phyloP scores from a whole-genome alignment of 2,329 filamentous ascomycete species.

The Exophiala xenobiotica region DNA sequence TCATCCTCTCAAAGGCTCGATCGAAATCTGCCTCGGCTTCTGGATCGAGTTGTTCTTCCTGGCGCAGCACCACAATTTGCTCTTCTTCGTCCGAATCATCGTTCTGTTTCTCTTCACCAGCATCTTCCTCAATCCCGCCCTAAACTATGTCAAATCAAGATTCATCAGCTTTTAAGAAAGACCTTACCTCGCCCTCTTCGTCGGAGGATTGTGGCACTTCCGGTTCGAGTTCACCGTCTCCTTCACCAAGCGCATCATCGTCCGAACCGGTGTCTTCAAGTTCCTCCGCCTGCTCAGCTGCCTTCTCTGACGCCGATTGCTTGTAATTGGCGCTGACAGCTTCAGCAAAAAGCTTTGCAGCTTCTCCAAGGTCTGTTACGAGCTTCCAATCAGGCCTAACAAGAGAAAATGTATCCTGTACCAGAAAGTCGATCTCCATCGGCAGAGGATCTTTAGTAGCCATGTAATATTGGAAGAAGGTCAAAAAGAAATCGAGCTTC shows the following conservation, averaged over 20 bases:
- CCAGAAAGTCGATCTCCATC: slow-evolving; percentile 95
- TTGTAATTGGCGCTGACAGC: slow-evolving; percentile 91
- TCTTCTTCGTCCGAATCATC: slow-evolving; percentile 71
- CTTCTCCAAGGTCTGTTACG: slow-evolving; percentile 76
- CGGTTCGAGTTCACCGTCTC: slow-evolving; percentile 59
- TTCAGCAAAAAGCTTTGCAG: slow-evolving; percentile 76
- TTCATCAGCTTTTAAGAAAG: neutral
- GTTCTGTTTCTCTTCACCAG: slow-evolving; percentile 43
- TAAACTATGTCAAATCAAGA: slow-evolving; percentile 30
- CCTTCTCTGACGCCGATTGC: slow-evolving; percentile 68
- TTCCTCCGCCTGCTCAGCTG: slow-evolving; percentile 68
- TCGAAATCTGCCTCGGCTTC: slow-evolving; percentile 97
- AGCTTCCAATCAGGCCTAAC: slow-evolving; percentile 93
- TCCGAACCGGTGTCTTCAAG: slow-evolving; percentile 68
- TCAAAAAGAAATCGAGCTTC: slow-evolving; percentile 96
- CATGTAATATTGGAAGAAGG: slow-evolving; percentile 93
- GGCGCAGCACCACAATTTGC: slow-evolving; percentile 84
- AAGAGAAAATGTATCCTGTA: slow-evolving; percentile 85
- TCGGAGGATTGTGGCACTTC: slow-evolving; percentile 42
- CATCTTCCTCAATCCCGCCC: slow-evolving; percentile 38
- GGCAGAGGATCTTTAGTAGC: slow-evolving; percentile 84
- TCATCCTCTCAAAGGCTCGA: slow-evolving; percentile 95
- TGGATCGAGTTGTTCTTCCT: slow-evolving; percentile 86
- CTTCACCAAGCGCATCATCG: slow-evolving; percentile 69
- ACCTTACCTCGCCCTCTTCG: slow-evolving; percentile 47